Percentiles rank a stretch among this genome's conserved stretches.
Conservation (phyloP, 305 asterid species). For the Solanum hybrid region DNA sequence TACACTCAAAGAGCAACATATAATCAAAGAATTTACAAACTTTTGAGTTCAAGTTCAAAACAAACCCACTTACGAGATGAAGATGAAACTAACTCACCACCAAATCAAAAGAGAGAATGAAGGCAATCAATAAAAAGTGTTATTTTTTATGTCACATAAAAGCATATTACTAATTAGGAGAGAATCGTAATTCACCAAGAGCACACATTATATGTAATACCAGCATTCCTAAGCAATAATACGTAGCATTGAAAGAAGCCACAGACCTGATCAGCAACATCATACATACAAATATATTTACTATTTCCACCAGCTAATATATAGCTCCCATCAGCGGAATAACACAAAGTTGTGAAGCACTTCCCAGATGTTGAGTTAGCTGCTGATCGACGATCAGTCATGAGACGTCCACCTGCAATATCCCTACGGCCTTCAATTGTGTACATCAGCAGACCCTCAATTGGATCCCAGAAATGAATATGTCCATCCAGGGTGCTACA, state of each 20-base stretch:
- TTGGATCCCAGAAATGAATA: constrained; percentile 95
- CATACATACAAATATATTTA: constrained; percentile 92
- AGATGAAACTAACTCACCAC: neutral
- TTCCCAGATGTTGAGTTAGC: constrained; percentile 87
- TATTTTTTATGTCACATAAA: neutral
- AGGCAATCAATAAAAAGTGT: neutral
- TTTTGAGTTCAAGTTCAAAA: neutral
- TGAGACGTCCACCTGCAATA: constrained; percentile 96
- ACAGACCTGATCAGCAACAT: constrained; percentile 93
- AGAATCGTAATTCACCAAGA: neutral
- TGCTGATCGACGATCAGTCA: constrained; percentile 94
- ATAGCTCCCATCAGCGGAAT: constrained; percentile 97
- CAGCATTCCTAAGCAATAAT: neutral
- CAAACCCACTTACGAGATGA: neutral
- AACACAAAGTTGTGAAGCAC: constrained; percentile 84
- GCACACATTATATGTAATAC: neutral
- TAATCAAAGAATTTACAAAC: neutral
- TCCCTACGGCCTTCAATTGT: constrained; percentile 98
- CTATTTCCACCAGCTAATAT: constrained; percentile 97
- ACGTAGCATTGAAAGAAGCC: neutral
- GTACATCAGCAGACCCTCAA: constrained; percentile 72
- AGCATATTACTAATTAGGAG: neutral
- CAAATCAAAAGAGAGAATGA: neutral
- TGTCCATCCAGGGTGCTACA: constrained; percentile 92
- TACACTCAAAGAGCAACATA: neutral